These are phyloP conservation scores for Rhodotorula sp. DNA, from an alignment of 1,284 basidiomycete genomes.

Conservation along the genomic window DNA sequence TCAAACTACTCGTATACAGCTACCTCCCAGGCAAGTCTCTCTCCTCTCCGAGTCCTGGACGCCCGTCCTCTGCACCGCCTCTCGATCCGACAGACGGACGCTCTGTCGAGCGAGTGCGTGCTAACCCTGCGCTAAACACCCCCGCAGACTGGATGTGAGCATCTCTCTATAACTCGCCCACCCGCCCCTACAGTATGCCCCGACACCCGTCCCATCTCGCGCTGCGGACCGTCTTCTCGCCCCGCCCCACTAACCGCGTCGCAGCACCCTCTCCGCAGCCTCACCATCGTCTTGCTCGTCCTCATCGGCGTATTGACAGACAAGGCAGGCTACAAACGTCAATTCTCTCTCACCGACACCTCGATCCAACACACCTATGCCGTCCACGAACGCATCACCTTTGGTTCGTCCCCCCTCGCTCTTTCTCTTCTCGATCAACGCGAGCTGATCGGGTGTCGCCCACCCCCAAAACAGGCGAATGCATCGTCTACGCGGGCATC, in stretches of 20 bases:
- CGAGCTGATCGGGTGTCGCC: too few species aligned
- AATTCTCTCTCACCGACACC: slow-evolving; percentile 77
- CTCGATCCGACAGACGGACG: not conserved
- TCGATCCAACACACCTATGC: slow-evolving; percentile 69
- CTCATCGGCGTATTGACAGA: slow-evolving; percentile 29
- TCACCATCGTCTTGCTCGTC: slow-evolving; percentile 37
- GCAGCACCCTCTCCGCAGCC: not conserved
- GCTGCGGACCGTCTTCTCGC: too few species aligned
- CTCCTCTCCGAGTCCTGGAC: not conserved
- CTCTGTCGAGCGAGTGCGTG: not conserved
- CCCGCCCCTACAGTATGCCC: not conserved
- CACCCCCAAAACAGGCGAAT: slow-evolving; percentile 42
- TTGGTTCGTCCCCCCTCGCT: slow-evolving; percentile 45
- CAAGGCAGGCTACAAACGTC: slow-evolving; percentile 8
- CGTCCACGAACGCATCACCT: slow-evolving; percentile 77
- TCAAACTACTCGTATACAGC: slow-evolving; percentile 7
- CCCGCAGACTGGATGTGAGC: slow-evolving; percentile 19
- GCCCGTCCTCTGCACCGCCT: not conserved
- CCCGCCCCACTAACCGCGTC: too few species aligned
- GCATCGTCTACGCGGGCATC: slow-evolving; percentile 63
- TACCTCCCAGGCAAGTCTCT: slow-evolving; percentile 23
- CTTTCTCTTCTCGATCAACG: too few species aligned
- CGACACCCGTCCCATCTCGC: too few species aligned
- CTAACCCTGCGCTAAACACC: not conserved
- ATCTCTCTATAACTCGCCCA: too few species aligned